Evolutionary conservation across 345 rosid species (phyloP).

Genomic region (Cardiospermum halicacabum): DNA sequence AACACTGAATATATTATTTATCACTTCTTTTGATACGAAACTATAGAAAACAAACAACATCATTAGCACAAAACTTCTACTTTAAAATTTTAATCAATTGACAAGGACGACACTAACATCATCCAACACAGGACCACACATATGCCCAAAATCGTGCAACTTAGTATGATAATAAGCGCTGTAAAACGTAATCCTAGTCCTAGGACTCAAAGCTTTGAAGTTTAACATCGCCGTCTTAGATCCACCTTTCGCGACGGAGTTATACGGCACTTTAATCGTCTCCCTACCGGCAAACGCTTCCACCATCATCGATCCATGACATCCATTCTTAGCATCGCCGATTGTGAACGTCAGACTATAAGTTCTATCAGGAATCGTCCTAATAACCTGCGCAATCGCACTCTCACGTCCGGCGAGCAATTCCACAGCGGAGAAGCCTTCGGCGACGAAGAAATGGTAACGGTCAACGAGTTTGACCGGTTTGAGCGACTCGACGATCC

Average conservation of each 20-base stretch:
- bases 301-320: slow-evolving; percentile 84
- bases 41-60: not conserved
- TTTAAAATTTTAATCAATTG: too few species aligned
- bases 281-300: slow-evolving; percentile 58
- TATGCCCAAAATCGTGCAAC: slow-evolving; percentile 61
- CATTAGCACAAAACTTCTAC: too few species aligned
- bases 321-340: slow-evolving; percentile 73
- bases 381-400: slow-evolving; percentile 69
- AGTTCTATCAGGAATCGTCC: slow-evolving; percentile 38
- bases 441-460: slow-evolving; percentile 59
- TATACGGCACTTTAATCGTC: slow-evolving; percentile 36
- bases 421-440: slow-evolving; percentile 57
- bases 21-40: not conserved
- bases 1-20: too few species aligned
- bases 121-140: slow-evolving; percentile 89
- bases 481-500: slow-evolving; percentile 85
- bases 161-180: slow-evolving; percentile 72
- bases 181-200: slow-evolving; percentile 71
- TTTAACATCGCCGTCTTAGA: slow-evolving; percentile 37
- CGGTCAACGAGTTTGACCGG: slow-evolving; percentile 72
- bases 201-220: slow-evolving; percentile 40
- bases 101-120: slow-evolving; percentile 40
- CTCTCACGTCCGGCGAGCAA: slow-evolving; percentile 82
- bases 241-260: slow-evolving; percentile 51
- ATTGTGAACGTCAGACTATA: slow-evolving; percentile 52